A percentile compares a stretch with the other conserved stretches of the same genome.
These are phyloP conservation scores for Ilyonectria mors-panacis DNA, from an alignment of 2,329 filamentous ascomycete genomes.

Conservation along the genomic window DNA sequence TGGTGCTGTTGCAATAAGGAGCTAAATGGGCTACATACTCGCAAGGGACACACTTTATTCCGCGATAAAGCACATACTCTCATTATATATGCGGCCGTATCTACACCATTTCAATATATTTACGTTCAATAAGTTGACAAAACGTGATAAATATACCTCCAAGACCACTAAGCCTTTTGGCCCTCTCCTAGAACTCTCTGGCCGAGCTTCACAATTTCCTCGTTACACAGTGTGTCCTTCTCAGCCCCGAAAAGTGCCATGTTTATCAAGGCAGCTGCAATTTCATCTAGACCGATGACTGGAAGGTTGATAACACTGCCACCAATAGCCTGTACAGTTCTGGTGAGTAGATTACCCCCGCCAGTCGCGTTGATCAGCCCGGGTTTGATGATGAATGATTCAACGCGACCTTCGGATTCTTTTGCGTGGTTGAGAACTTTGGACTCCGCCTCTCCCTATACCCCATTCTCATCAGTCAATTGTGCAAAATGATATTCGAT, in stretches of 20 bases:
- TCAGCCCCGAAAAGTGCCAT: slow-evolving; percentile 62
- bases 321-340: slow-evolving; percentile 25
- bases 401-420: slow-evolving; percentile 55
- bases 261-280: slow-evolving; percentile 61
- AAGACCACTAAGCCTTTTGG: neutral
- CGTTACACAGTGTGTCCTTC: slow-evolving; percentile 60
- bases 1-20: no score
- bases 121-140: no score
- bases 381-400: slow-evolving; percentile 58
- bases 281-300: slow-evolving; percentile 53
- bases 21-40: no score
- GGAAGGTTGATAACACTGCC: slow-evolving; percentile 49
- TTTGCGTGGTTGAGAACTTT: slow-evolving; percentile 58
- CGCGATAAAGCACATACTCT: no score
- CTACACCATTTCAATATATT: no score
- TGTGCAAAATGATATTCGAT: neutral
- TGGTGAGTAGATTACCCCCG: slow-evolving; percentile 15
- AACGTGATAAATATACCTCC: neutral
- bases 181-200: slow-evolving; percentile 12
- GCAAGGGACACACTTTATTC: no score
- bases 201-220: slow-evolving; percentile 59
- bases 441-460: slow-evolving; percentile 64
- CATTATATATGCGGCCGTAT: no score
- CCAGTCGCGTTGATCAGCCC: slow-evolving; percentile 55
- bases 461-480: neutral